A percentile compares a stretch with the other conserved stretches of the same genome.
Conservation (phyloP, 2,329 filamentous ascomycete genomes). For the Sarocladium kiliense region DNA sequence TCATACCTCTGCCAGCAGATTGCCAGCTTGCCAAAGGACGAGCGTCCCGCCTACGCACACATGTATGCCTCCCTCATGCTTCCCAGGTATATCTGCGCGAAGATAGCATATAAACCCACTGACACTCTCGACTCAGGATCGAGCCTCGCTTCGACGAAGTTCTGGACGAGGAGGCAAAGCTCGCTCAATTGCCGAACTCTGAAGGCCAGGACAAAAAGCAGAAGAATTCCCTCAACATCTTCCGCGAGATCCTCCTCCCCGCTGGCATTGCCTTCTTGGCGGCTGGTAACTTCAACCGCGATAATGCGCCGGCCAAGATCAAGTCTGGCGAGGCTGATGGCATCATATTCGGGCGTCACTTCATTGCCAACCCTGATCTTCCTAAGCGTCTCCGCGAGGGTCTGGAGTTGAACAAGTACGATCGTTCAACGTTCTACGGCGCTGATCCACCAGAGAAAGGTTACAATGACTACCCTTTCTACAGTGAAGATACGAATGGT, state of each 20-base stretch:
- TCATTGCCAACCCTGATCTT: slow-evolving; percentile 25
- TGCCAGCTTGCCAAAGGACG: slow-evolving; percentile 23
- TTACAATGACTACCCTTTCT: slow-evolving; percentile 23
- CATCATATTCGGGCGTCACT: slow-evolving; percentile 24
- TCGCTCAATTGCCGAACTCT: slow-evolving; percentile 18
- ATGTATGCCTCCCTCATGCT: slow-evolving; percentile 26
- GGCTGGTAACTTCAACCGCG: slow-evolving; percentile 39
- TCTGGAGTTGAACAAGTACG: slow-evolving; percentile 21
- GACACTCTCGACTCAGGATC: slow-evolving; percentile 22
- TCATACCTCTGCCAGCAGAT: slow-evolving; percentile 28
- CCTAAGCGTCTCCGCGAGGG: slow-evolving; percentile 20
- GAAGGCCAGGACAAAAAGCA: slow-evolving; percentile 14
- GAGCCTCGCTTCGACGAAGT: slow-evolving; percentile 43
- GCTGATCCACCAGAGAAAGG: slow-evolving; percentile 17
- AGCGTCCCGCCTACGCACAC: slow-evolving; percentile 38
- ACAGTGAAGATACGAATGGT: slow-evolving; percentile 9
- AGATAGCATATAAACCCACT: background rate
- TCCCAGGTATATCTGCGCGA: background rate
- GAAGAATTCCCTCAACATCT: slow-evolving; percentile 30
- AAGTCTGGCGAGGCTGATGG: slow-evolving; percentile 25
- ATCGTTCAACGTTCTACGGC: slow-evolving; percentile 24
- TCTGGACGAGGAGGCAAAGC: slow-evolving; percentile 36
- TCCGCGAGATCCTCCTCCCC: slow-evolving; percentile 33
- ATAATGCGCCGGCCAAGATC: slow-evolving; percentile 32
- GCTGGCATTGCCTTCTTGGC: slow-evolving; percentile 40